Base-by-base conservation (phyloP, 1,284 basidiomycete genomes). In the Schizophyllum amplum region DNA sequence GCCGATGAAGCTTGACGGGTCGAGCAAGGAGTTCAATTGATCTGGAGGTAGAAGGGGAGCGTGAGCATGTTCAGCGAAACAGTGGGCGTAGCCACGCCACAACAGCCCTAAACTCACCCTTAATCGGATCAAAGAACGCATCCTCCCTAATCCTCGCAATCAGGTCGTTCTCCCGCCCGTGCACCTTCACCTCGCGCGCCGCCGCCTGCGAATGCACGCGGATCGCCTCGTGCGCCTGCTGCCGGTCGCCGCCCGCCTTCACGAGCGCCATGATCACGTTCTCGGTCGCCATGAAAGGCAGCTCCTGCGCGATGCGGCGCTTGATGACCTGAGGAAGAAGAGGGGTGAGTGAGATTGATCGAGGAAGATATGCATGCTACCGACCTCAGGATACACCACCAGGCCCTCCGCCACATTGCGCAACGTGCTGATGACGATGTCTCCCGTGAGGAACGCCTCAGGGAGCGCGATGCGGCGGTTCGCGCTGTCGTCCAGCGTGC, bases 261-360 rank as follows among this genome's bases (percentile, higher is more conserved):
- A 99, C 97, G 61, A 99, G 87, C 11, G 94, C 94, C 97, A 99
- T 99, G 77, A 99, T 99, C 72, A 99, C 83, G 73, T 99, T 99
- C 74, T 98, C 94, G 2, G 94, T 95, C 2, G 92, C 92, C 97
- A 99, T 99, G 81, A 99, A 99, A 1, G 97, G 97, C 33, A 99
- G 80, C 74, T 99, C 97, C 71, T 97, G 92, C 21, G 85, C 73
- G 69, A 99, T 96, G 48, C 93, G 86, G 50, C 94, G 85, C 4
- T 80, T 88, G 66, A 99, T 99, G 63, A 99, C 96, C 67, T 87
- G 87, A n/a, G n/a, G n/a, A n/a, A n/a, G n/a, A n/a, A n/a, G n/a
- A n/a, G n/a, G n/a, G n/a, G n/a, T n/a, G n/a, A n/a, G n/a, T n/a
- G n/a, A n/a, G n/a, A n/a, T n/a, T n/a, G n/a, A n/a, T n/a, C n/a